Evolutionary conservation across 371 early-diverging fungal species (phyloP).

Genomic region (Actinomortierella ambigua): DNA sequence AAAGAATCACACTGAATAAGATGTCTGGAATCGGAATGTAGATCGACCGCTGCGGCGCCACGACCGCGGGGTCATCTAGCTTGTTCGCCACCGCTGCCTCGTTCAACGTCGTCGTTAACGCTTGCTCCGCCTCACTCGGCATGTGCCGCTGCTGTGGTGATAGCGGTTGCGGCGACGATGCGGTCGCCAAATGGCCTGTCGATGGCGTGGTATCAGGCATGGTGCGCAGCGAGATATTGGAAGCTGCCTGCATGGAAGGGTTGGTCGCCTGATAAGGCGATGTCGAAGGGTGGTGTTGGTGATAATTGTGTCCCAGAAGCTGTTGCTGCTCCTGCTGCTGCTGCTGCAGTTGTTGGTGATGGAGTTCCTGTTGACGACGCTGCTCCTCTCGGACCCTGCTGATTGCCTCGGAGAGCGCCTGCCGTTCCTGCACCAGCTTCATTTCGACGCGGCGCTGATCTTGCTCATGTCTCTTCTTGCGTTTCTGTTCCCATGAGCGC

Average conservation of each 20-base stretch:
- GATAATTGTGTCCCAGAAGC: not conserved
- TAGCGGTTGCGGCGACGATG: not conserved
- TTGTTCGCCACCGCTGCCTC: conserved; percentile 1
- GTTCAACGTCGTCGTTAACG: not conserved
- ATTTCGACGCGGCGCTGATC: conserved; percentile 19
- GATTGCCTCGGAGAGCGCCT: conserved; percentile 33
- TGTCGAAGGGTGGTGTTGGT: not conserved
- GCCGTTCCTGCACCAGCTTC: conserved; percentile 30
- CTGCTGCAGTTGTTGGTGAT: conserved; percentile 9
- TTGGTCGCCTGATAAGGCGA: conserved; percentile 1
- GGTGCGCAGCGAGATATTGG: conserved; percentile 24
- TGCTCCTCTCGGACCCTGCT: conserved; percentile 19
- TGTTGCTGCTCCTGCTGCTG: conserved; percentile 16
- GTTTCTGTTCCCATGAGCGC: conserved; percentile 20
- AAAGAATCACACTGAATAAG: conserved; percentile 44
- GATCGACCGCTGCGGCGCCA: conserved; percentile 19
- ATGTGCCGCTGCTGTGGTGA: conserved; percentile 2
- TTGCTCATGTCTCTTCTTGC: conserved; percentile 23
- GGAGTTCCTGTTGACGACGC: conserved; percentile 1
- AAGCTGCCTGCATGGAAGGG: conserved; percentile 1
- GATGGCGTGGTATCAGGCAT: conserved; percentile 4
- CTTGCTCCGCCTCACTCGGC: conserved; percentile 17
- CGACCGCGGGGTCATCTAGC: conserved; percentile 3
- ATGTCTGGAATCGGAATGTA: conserved; percentile 53
- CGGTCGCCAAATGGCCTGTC: not conserved